A percentile compares a stretch with the other conserved stretches of the same genome.
Conservation (phyloP, 495 filamentous ascomycete genomes). For the Neurospora sp. region DNA sequence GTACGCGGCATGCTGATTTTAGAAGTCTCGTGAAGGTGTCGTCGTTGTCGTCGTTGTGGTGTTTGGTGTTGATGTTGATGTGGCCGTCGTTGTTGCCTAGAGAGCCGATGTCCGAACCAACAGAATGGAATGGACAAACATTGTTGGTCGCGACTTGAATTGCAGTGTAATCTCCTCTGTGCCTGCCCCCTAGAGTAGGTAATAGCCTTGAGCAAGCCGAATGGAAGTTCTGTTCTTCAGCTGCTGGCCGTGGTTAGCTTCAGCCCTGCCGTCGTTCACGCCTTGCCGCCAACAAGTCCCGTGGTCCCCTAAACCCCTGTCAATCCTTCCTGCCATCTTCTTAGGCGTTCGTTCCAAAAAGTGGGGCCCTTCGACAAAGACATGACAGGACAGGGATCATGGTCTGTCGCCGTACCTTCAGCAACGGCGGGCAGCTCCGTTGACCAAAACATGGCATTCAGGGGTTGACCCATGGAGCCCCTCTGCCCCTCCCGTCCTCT, state of each 20-base stretch:
- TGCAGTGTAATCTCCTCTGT: not conserved
- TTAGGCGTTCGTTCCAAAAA: not conserved
- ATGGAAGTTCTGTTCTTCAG: not conserved
- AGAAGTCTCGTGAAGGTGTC: not conserved
- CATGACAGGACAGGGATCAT: not conserved
- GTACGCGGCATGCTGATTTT: not conserved
- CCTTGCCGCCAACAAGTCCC: not conserved
- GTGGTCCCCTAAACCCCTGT: not conserved
- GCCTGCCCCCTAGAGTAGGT: not conserved
- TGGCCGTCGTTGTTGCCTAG: not conserved
- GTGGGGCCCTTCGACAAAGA: not conserved
- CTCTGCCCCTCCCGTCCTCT: not conserved
- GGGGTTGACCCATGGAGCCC: not conserved
- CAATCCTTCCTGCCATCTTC: not conserved
- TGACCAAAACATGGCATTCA: not conserved
- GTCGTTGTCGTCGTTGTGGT: not conserved
- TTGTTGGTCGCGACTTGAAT: not conserved
- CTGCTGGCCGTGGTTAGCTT: not conserved
- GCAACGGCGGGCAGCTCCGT: not conserved
- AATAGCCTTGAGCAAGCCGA: not conserved
- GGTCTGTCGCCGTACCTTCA: not conserved
- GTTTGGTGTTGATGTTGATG: not conserved
- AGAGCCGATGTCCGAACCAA: not conserved
- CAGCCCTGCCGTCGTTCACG: not conserved
- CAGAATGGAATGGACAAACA: not conserved